Percentiles rank a stretch among this genome's conserved stretches.
These are phyloP conservation scores for Cercophora scortea DNA, from an alignment of 495 filamentous ascomycete genomes.

Conservation along the genomic window DNA sequence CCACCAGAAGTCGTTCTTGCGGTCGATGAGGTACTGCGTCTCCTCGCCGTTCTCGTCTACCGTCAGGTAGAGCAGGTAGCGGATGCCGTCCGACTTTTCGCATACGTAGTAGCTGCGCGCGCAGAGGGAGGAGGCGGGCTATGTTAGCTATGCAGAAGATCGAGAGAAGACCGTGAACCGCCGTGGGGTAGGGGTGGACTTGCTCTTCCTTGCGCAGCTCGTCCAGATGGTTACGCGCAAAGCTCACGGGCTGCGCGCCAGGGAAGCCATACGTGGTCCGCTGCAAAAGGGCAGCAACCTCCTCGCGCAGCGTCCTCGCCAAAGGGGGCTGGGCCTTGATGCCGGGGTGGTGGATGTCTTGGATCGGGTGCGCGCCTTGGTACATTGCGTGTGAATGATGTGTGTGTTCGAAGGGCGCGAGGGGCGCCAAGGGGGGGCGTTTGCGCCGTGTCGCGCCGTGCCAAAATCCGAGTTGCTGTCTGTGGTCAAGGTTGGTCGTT, in stretches of 20 bases:
- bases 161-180: no score
- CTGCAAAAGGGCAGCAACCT: slow-evolving; percentile 69
- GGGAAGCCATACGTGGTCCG: slow-evolving; percentile 64
- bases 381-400: slow-evolving; percentile 10
- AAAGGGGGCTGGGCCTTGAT: slow-evolving; percentile 53
- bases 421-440: not conserved
- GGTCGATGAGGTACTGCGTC: slow-evolving; percentile 76
- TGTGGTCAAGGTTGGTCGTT: no score
- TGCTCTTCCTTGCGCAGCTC: slow-evolving; percentile 72
- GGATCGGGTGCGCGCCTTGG: slow-evolving; percentile 21
- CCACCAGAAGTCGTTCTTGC: slow-evolving; percentile 92
- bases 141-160: no score
- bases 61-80: slow-evolving; percentile 87
- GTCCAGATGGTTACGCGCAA: slow-evolving; percentile 65
- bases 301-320: slow-evolving; percentile 52
- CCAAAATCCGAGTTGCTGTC: no score
- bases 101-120: slow-evolving; percentile 76
- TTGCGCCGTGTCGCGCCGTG: not conserved
- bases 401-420: not conserved
- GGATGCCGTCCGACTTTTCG: slow-evolving; percentile 95
- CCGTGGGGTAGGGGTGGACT: no score
- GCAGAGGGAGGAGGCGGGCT: not conserved
- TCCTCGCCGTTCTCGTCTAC: slow-evolving; percentile 47
- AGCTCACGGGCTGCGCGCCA: slow-evolving; percentile 92
- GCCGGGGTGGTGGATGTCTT: slow-evolving; percentile 51